Conservation (phyloP, 768 basidiomycete species). For the Trametes elegans region DNA sequence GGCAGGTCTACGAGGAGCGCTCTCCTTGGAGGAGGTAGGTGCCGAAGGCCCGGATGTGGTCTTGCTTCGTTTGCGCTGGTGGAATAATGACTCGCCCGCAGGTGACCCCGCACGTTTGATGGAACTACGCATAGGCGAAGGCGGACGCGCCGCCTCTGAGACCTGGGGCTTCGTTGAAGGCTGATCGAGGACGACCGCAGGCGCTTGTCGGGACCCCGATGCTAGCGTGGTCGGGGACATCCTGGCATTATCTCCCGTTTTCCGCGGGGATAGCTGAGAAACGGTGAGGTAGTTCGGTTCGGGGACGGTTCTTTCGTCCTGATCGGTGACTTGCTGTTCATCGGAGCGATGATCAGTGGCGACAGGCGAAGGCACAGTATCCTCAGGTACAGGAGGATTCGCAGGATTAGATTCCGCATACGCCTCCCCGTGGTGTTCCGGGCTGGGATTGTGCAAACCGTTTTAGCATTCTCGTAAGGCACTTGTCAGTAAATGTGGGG, state of each 20-base stretch:
- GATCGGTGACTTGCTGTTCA: neutral
- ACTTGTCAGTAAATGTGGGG: neutral
- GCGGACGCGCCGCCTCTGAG: constrained; percentile 16
- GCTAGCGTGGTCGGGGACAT: neutral
- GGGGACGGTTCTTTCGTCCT: neutral
- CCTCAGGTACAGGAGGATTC: neutral
- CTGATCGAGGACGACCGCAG: constrained; percentile 5
- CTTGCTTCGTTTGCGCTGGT: constrained; percentile 34
- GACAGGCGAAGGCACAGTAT: neutral
- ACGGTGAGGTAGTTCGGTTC: neutral
- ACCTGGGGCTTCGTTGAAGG: constrained; percentile 7
- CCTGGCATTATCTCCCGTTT: constrained; percentile 10
- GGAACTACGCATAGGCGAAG: constrained; percentile 42
- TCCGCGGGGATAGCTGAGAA: constrained; percentile 43
- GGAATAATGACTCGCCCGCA: constrained; percentile 19
- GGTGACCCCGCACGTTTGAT: constrained; percentile 46
- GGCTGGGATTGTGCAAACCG: neutral
- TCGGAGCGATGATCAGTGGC: neutral
- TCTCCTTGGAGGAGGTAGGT: constrained; percentile 7
- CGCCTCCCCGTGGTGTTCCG: neutral
- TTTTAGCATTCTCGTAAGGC: neutral
- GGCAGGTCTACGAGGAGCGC: constrained; percentile 11
- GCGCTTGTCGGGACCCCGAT: constrained; percentile 1
- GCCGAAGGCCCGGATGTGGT: constrained; percentile 14
- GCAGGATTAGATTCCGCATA: neutral